phyloP scores from a whole-genome alignment of 2,329 filamentous ascomycete species.

The Trichoderma koningiopsis region DNA sequence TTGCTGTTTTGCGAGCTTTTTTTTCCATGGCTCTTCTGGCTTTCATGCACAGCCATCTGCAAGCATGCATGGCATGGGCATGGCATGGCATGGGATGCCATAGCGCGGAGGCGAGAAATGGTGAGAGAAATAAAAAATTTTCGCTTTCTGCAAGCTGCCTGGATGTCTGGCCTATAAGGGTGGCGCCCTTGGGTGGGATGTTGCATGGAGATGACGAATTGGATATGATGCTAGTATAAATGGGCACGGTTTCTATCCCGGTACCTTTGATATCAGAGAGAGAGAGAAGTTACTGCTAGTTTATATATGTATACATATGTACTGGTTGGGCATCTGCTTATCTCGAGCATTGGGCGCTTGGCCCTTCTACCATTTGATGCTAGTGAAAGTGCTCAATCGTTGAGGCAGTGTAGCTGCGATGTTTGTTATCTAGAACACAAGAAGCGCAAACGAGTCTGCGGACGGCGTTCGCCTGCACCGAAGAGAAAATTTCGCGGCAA shows the following conservation, averaged over 20 bases:
- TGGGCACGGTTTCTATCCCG: not conserved
- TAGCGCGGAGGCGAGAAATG: not conserved
- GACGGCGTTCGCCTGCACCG: not conserved
- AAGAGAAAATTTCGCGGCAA: not conserved
- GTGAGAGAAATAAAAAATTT: conserved; percentile 14
- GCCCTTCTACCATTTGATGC: not conserved
- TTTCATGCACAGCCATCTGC: conserved; percentile 2
- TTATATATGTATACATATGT: not conserved
- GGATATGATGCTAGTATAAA: conserved; percentile 3
- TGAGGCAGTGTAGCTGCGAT: not conserved
- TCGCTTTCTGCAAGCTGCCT: not conserved
- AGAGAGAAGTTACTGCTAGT: not conserved
- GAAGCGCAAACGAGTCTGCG: not conserved
- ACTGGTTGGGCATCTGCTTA: not conserved
- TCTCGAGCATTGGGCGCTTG: not conserved
- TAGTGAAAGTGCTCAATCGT: not conserved
- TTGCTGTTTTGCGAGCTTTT: not conserved
- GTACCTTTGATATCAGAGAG: not conserved
- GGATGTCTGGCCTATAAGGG: not conserved
- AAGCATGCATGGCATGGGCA: not conserved
- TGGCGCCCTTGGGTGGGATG: not conserved
- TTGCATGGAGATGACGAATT: conserved; percentile 14
- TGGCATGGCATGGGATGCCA: not conserved
- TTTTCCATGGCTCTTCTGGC: not conserved
- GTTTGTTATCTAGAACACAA: not conserved